Evolutionary conservation across 768 basidiomycete genomes (phyloP), one percentile per base, ranked within the genome.

Genomic region (Collybiopsis confluens): DNA sequence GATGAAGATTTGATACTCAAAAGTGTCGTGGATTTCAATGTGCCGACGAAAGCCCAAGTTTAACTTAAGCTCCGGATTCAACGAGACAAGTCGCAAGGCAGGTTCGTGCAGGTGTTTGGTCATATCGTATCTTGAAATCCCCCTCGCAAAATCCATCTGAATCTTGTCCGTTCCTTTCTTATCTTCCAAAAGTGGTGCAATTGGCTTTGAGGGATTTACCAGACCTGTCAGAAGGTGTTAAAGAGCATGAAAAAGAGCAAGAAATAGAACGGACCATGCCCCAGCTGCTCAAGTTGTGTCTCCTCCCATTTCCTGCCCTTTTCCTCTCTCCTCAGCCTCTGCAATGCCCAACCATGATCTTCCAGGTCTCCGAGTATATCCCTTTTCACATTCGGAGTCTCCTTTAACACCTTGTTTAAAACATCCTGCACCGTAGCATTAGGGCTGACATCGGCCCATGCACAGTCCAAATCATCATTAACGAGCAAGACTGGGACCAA

Each of bases 1-100:
- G 52, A 92, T 73, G 67, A 84, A 93, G 37, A 81, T 58, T 48
- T 76, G 83, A 73, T 85, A 83, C 58, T 71, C 61, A 61, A 85
- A 90, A 2, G 76, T 85, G 60, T 92, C 91, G 47, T 85, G 79
- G 54, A 92, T 80, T 65, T 90, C 86, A 2, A 89, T 89, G 15
- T 92, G 80, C 42, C 87, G 82, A 40, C 77, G 65, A 66, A 90
- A 88, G 0, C 73, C 62, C 36, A 88, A 62, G 1, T 70, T 67
- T 20, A 86, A 40, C 0, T 74, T 73, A n/a, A 89, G 74, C 15
- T 72, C 66, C 3, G 83, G 77, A 59, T 92, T 80, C 2, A 85
- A 72, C 4, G 87, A 87, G 2, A 92, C 83, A 40, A 94, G 72
- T 1, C 90, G 85, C 37, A 92, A 65, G 2, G 75, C 68, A 9